These are phyloP conservation scores for Penicillium turbatum DNA, from an alignment of 495 filamentous ascomycete genomes.

Conservation along the genomic window DNA sequence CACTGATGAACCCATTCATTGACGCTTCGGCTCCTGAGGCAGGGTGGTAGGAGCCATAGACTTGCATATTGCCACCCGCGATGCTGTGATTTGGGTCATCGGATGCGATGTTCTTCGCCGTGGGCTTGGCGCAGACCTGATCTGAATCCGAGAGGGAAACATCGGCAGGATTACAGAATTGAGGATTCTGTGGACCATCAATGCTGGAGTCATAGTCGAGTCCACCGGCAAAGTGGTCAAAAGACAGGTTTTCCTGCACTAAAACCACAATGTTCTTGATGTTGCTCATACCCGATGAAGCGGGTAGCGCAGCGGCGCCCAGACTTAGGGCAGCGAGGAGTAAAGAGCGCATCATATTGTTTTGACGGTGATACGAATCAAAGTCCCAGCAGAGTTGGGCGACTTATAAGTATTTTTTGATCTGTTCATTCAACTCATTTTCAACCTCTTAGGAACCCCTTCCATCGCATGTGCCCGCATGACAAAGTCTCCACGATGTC, in stretches of 20 bases:
- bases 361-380: background rate
- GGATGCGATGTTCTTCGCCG: slow-evolving; percentile 31
- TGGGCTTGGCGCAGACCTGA: slow-evolving; percentile 35
- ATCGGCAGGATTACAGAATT: slow-evolving; percentile 42
- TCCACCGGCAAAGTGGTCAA: slow-evolving; percentile 42
- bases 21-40: slow-evolving; percentile 18
- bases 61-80: slow-evolving; percentile 45
- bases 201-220: slow-evolving; percentile 33
- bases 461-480: background rate
- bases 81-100: slow-evolving; percentile 50
- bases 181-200: slow-evolving; percentile 30
- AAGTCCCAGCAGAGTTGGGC: background rate
- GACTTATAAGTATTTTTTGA: background rate
- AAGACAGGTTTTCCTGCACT: slow-evolving; percentile 43
- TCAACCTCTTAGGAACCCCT: background rate
- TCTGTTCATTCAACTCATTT: background rate
- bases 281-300: slow-evolving; percentile 23
- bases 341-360: slow-evolving; percentile 2
- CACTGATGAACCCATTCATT: slow-evolving; percentile 45
- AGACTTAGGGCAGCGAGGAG: slow-evolving; percentile 8
- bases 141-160: slow-evolving; percentile 28
- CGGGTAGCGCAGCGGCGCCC: slow-evolving; percentile 8
- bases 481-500: background rate
- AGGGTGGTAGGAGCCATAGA: slow-evolving; percentile 44
- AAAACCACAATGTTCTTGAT: slow-evolving; percentile 46